These are phyloP conservation scores for Leishmania lainsoni DNA, from an alignment of 208 protist species.

Conservation along the genomic window DNA sequence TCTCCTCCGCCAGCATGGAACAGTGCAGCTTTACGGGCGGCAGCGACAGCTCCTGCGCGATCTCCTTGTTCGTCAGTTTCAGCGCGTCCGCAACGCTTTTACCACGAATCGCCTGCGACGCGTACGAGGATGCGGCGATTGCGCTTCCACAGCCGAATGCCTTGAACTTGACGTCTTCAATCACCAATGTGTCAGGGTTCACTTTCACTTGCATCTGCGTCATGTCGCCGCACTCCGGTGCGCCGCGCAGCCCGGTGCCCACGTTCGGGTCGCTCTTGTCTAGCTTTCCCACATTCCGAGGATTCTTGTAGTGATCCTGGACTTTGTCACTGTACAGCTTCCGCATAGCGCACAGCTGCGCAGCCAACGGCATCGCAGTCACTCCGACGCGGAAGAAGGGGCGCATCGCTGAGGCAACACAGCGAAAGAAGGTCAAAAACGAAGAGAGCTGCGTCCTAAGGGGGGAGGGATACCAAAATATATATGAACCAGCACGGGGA, in stretches of 20 bases:
- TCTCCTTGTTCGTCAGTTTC: constrained; percentile 98
- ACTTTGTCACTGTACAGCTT: constrained; percentile 96
- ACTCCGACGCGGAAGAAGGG: neutral
- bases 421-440: neutral
- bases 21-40: constrained; percentile 99
- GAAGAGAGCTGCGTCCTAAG: neutral
- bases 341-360: constrained; percentile 34
- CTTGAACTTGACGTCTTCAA: constrained; percentile 97
- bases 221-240: constrained; percentile 99
- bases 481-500: no score
- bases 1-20: constrained; percentile 99
- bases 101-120: constrained; percentile 98
- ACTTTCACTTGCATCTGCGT: constrained; percentile 98
- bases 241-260: constrained; percentile 98
- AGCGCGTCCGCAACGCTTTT: constrained; percentile 97
- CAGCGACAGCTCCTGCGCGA: constrained; percentile 98
- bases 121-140: constrained; percentile 97
- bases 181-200: constrained; percentile 89
- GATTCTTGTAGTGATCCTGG: constrained; percentile 99
- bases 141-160: constrained; percentile 99
- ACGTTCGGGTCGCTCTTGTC: constrained; percentile 96
- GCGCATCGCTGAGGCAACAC: neutral
- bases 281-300: constrained; percentile 98
- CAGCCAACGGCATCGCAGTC: neutral
- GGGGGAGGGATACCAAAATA: neutral